Conservation (phyloP, 805 yeast species). For the Ogataea saltuana region DNA sequence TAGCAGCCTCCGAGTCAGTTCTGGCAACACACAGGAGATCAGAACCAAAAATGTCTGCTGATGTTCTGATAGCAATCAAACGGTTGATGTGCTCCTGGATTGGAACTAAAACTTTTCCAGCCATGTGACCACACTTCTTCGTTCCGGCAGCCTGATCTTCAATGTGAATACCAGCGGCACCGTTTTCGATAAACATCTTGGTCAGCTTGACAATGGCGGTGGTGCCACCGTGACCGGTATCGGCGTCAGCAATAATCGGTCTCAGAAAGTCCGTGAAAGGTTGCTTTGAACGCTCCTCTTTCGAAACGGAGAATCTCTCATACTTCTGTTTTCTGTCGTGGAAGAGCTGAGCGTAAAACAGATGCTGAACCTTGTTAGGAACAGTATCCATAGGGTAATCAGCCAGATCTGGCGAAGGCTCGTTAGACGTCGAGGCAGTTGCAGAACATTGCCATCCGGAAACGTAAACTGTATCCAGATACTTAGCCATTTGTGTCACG, state of each 20-base stretch:
- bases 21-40: conserved; percentile 88
- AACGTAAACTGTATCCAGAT: conserved; percentile 88
- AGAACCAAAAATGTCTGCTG: conserved; percentile 90
- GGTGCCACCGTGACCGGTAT: conserved; percentile 98
- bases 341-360: conserved; percentile 94
- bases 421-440: conserved; percentile 95
- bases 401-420: conserved; percentile 97
- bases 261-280: conserved; percentile 84
- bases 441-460: conserved; percentile 99
- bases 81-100: conserved; percentile 97
- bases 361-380: conserved; percentile 96
- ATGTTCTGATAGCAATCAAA: conserved; percentile 88
- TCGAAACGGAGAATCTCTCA: conserved; percentile 64
- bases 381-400: conserved; percentile 99
- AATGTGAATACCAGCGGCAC: conserved; percentile 98
- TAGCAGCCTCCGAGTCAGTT: conserved; percentile 98
- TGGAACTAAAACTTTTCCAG: conserved; percentile 96
- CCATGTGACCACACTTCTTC: conserved; percentile 99
- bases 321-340: conserved; percentile 97
- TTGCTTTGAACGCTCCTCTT: conserved; percentile 65
- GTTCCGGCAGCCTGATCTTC: conserved; percentile 99
- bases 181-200: conserved; percentile 93
- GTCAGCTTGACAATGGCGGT: conserved; percentile 95
- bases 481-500: conserved; percentile 95
- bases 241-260: conserved; percentile 97